Base-by-base conservation (phyloP, 345 rosid genomes). In the Citrus sp. region DNA sequence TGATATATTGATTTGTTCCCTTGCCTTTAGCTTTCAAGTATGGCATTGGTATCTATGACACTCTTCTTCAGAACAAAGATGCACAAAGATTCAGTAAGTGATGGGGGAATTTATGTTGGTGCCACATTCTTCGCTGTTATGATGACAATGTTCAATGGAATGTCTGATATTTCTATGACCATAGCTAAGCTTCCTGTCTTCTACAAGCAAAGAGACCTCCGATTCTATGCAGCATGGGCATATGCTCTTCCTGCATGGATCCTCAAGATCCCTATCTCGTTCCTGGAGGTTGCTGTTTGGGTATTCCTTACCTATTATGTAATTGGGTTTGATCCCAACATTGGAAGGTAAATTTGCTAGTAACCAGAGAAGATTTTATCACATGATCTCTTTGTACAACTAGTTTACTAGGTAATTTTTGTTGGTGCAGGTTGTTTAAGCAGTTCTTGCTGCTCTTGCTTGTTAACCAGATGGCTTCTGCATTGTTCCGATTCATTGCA, bases 191-290 rank as follows among this genome's bases (percentile, higher is more conserved):
- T 95, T 84, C 94, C 97, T 22, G 90, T 93, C 65, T 93, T 94
- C 74, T 94, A 87, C 90, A 94, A 93, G 82, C 97, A 93, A 84
- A 85, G 97, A 76, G 97, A 90, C 72, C 86, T 89, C 19, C 81
- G 85, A 28, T 94, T 93, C 87, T 91, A 81, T 82, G 97, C 98
- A 42, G 71, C 95, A 16, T 93, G 97, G 98, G 86, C 89, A 6
- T 93, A 88, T 84, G 85, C 95, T 79, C 75, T 94, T 59, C 98
- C 98, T 13, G 37, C 92, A 49, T 94, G 98, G 97, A 86, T 94
- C 76, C 86, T 93, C 60, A 89, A 93, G 83, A 88, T 90, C 64
- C 97, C 98, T 8, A 78, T 91, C 69, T 74, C 94, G 49, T 81
- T 93, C 25, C 24, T 87, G 30, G 98, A 93, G 85, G 95, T 89